phyloP scores from a whole-genome alignment of 805 yeast genomes.

The Saccharomycopsis oosterbeekiorum region DNA sequence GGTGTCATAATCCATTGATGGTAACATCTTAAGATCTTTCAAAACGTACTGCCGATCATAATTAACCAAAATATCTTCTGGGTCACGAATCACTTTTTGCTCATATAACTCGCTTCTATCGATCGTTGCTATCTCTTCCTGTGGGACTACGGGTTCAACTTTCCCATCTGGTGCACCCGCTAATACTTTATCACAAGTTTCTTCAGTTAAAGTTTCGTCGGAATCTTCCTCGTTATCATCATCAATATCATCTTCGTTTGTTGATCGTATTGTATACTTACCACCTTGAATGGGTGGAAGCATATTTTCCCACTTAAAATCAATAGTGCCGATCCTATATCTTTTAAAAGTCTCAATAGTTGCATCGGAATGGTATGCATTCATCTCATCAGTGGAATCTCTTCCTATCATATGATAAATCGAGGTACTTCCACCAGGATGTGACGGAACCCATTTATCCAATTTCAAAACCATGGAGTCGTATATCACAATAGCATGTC shows the following conservation, averaged over 20 bases:
- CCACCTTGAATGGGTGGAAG: constrained; percentile 90
- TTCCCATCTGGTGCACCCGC: constrained; percentile 35
- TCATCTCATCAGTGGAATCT: constrained; percentile 88
- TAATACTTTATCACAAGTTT: constrained; percentile 12
- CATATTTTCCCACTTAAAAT: constrained; percentile 59
- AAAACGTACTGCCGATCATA: constrained; percentile 49
- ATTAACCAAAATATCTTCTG: constrained; percentile 40
- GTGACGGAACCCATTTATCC: constrained; percentile 59
- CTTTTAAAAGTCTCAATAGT: constrained; percentile 41
- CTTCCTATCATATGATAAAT: constrained; percentile 78
- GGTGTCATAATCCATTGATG: constrained; percentile 57
- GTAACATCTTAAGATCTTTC: constrained; percentile 47
- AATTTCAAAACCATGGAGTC: constrained; percentile 50
- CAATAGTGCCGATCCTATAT: constrained; percentile 59
- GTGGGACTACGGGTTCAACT: constrained; percentile 45
- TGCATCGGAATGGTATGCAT: constrained; percentile 64
- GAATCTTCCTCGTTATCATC: constrained; percentile 2
- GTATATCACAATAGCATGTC: constrained; percentile 63
- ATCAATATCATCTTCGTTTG: background rate
- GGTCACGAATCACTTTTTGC: constrained; percentile 39
- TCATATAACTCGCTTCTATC: constrained; percentile 25
- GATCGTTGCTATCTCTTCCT: constrained; percentile 32
- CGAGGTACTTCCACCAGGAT: constrained; percentile 88
- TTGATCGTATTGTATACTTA: constrained; percentile 27
- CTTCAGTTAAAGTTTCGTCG: constrained; percentile 9